Percentiles rank a stretch among this genome's conserved stretches.
Conservation (phyloP, 805 yeast genomes). For the Lachancea quebecensis region DNA sequence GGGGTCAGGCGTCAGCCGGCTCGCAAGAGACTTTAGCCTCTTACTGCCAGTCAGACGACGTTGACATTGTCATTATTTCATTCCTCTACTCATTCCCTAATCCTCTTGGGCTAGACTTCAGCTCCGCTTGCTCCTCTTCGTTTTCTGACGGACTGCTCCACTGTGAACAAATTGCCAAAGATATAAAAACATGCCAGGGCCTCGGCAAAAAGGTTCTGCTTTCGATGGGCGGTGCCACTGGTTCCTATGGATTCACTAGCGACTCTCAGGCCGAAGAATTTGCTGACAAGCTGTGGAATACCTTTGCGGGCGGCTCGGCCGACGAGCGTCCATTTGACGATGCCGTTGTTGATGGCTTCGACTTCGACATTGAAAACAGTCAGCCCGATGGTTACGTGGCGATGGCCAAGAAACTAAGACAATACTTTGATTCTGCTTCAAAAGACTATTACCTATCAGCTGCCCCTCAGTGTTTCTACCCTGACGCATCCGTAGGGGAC, state of each 20-base stretch:
- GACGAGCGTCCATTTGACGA: constrained; percentile 64
- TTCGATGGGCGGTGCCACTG: constrained; percentile 70
- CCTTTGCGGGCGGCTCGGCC: constrained; percentile 54
- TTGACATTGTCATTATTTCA: constrained; percentile 66
- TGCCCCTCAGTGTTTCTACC: constrained; percentile 89
- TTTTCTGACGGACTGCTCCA: constrained; percentile 37
- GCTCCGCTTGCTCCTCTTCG: constrained; percentile 40
- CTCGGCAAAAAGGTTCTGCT: constrained; percentile 72
- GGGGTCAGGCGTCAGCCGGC: constrained; percentile 86
- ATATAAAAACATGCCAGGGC: constrained; percentile 68
- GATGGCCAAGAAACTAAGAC: constrained; percentile 47
- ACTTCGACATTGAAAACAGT: constrained; percentile 76
- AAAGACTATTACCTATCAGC: constrained; percentile 72
- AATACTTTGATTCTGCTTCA: constrained; percentile 44
- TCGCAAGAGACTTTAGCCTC: constrained; percentile 37
- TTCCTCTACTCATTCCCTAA: constrained; percentile 61
- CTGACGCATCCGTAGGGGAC: constrained; percentile 64
- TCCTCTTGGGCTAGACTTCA: constrained; percentile 45
- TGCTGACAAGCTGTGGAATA: constrained; percentile 55
- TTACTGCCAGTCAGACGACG: constrained; percentile 63
- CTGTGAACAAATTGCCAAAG: constrained; percentile 53
- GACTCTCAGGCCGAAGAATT: constrained; percentile 68
- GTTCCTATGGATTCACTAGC: constrained; percentile 78
- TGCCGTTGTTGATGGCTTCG: constrained; percentile 83
- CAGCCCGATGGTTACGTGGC: constrained; percentile 60